Evolutionary conservation across 441 rosid genomes (phyloP), one percentile per base, ranked within the genome.

Genomic region (Bocquillonia castaneifolia): DNA sequence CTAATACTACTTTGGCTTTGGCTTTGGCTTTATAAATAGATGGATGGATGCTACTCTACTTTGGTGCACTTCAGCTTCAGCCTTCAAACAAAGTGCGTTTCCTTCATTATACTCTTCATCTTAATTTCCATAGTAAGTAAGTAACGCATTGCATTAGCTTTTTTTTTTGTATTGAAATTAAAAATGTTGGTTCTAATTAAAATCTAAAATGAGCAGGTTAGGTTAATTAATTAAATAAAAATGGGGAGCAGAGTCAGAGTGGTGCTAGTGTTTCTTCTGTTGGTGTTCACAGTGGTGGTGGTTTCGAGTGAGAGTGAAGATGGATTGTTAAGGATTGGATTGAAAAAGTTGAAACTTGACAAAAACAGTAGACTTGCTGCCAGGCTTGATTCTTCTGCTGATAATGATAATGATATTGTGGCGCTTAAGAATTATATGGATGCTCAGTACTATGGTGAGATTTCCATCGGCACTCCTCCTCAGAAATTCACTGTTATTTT

Each of bases 391-490:
- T 69, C n/a, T n/a, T n/a, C n/a, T n/a, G n/a, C 78, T 47, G 69
- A 64, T 67, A 78, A 74, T 53, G 89, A 80, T 36, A 63, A 83
- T 55, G 97, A 89, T 67, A 77, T 86, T 45, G 87, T 91, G 9
- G 77, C 78, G 2, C 67, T 91, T 6, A 87, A 86, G 79, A 91
- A 91, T 64, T 88, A 88, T 76, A 55, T 91, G 86, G 91, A 88
- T 68, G 91, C 93, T 79, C 97, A 87, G 73, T 91, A 91, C 69
- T 88, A 81, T 71, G 95, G 95, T 54, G 93, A 87, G 79, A 84
- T 91, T 70, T 85, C 84, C 54, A 63, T 88, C 34, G 95, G 97
- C 26, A 83, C 86, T 44, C 97, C 97, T 45, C 78, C 90, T 15
- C 95, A 91, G 70, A 88, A 83, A 48, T 88, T 91, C 68, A 83